These are phyloP conservation scores for Naganishia cerealis DNA, from an alignment of 1,284 basidiomycete species.

Conservation along the genomic window DNA sequence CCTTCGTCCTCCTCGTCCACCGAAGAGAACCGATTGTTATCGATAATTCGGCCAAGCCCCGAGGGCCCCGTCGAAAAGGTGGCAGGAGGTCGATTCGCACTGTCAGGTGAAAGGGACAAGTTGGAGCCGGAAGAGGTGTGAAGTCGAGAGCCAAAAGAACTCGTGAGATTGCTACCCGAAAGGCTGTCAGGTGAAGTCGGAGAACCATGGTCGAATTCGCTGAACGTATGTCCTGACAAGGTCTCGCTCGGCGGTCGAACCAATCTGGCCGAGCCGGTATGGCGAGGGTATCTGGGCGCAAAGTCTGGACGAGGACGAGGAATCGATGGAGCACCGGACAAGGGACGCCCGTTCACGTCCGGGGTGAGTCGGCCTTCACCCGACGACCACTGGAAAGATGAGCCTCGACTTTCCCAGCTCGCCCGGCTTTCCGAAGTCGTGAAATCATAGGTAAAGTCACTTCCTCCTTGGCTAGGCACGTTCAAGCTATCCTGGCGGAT, in stretches of 20 bases:
- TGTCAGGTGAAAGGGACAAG: constrained; percentile 18
- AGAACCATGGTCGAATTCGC: constrained; percentile 38
- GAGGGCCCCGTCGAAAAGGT: constrained; percentile 38
- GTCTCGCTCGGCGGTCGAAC: constrained; percentile 37
- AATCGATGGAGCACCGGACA: constrained; percentile 43
- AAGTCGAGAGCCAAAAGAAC: constrained; percentile 17
- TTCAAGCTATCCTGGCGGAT: constrained; percentile 38
- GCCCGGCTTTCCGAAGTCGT: constrained; percentile 43
- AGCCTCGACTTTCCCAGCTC: constrained; percentile 49
- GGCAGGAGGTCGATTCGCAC: constrained; percentile 6
- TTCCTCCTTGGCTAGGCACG: constrained; percentile 38
- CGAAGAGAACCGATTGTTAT: constrained; percentile 42
- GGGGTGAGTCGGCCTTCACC: constrained; percentile 42
- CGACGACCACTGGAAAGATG: constrained; percentile 52
- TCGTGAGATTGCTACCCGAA: constrained; percentile 14
- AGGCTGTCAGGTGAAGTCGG: constrained; percentile 21
- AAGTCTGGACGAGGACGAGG: constrained; percentile 51
- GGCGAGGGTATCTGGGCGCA: constrained; percentile 50
- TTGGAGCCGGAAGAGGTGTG: constrained; percentile 17
- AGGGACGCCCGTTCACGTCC: constrained; percentile 38
- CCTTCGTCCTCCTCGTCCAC: constrained; percentile 48
- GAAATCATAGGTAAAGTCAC: constrained; percentile 48
- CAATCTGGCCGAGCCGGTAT: constrained; percentile 44
- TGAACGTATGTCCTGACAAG: constrained; percentile 42
- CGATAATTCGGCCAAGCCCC: constrained; percentile 42